Percentiles rank a stretch among this genome's conserved stretches.
phyloP scores from a whole-genome alignment of 345 rosid species.

The Alliaria petiolata region DNA sequence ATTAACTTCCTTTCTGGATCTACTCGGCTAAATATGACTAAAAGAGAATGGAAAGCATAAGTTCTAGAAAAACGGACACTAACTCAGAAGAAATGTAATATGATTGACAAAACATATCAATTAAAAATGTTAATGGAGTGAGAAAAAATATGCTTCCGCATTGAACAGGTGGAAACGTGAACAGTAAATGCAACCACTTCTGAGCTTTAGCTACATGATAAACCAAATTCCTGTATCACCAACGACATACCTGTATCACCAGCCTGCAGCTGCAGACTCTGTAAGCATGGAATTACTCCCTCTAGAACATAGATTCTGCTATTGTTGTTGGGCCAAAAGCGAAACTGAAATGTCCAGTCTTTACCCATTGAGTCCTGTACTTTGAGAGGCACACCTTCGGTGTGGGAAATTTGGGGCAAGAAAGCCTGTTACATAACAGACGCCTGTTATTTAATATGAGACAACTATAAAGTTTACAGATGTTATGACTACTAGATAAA shows the following conservation, averaged over 20 bases:
- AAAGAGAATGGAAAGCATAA: conserved; percentile 25
- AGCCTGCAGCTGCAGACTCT: conserved; percentile 91
- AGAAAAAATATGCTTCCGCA: conserved; percentile 2
- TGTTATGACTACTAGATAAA: neutral
- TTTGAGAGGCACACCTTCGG: conserved; percentile 92
- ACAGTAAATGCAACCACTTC: neutral
- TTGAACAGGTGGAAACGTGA: conserved; percentile 1
- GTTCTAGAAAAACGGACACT: neutral
- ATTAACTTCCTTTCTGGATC: conserved; percentile 94
- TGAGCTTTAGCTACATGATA: conserved; percentile 13
- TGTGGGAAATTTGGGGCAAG: conserved; percentile 74
- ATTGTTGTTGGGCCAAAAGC: conserved; percentile 90
- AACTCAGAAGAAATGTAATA: conserved; percentile 14
- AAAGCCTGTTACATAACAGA: conserved; percentile 56
- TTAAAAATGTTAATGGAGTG: neutral
- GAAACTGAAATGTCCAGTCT: conserved; percentile 95
- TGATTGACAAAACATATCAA: conserved; percentile 7
- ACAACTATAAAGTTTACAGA: conserved; percentile 11
- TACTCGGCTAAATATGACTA: conserved; percentile 88
- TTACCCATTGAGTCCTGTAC: conserved; percentile 91
- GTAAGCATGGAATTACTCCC: conserved; percentile 92
- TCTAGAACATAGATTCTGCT: conserved; percentile 96
- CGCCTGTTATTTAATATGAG: conserved; percentile 1
- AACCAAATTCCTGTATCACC: neutral
- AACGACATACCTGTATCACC: conserved; percentile 79